Base-by-base conservation (phyloP, 208 protist genomes). In the Wallacemonas rigidus region DNA sequence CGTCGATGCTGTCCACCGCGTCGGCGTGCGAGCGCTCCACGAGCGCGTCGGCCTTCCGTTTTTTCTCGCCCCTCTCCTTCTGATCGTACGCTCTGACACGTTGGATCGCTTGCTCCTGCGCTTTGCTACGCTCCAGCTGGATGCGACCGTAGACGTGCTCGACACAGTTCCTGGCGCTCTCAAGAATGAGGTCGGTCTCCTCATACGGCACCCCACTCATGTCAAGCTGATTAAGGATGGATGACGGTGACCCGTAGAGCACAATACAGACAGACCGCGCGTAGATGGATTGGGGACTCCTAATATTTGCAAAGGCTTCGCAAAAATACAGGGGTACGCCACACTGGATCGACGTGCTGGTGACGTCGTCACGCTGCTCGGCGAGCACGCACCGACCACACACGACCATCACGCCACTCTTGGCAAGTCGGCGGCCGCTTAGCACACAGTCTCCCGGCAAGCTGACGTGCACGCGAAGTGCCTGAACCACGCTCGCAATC, bases 271-370 rank as follows among this genome's bases (percentile, higher is more conserved):
- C 84, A 44, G 79, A 89, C 38, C 67, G 67, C 7, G 85, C 70
- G 47, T 77, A 62, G 17, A 90, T 55, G 4, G 77, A 55, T 44
- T 82, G 68, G 3, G 43, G 35, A 40, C 82, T 44, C 38, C 50
- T 36, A 67, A 80, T 76, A n/a, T 76, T 72, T 26, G 77, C 74
- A 17, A 91, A 64, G 60, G 72, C 72, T 54, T 93, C 88, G 53
- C 76, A 79, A 63, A 93, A 88, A n/a, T 71, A 87, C 35, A 75
- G 51, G 26, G 75, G 71, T 60, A 76, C 44, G 35, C 88, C 88
- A 45, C 69, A 70, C 17, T 63, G 40, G 35, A 86, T 50, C 47
- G 45, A 6, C 17, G 79, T 62, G 9, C 5, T 47, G 38, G 6
- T 2, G 57, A n/a, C 15, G 39, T 60, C 40, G 45, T 69, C 56